Base-by-base conservation (phyloP, 371 early-diverging fungal species). In the Syncephalastrum sp. region DNA sequence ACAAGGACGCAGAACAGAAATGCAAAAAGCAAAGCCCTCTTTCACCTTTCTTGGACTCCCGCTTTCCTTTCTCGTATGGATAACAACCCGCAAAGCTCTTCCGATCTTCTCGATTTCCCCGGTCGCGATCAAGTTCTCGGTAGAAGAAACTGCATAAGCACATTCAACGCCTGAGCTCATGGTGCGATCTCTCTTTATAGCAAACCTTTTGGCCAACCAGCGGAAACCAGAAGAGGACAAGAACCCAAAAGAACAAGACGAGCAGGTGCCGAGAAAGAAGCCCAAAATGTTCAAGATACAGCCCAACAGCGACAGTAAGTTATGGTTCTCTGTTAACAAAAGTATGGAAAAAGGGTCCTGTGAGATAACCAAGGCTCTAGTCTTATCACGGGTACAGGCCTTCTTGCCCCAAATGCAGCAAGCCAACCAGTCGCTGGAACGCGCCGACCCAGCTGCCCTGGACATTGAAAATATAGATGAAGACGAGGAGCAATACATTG, bases 401-500 rank as follows among this genome's bases (percentile, higher is more conserved):
- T 83, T 84, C 55, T 61, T 84, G 48, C 84, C 83, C 0, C 82
- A 84, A 63, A 56, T 84, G 5, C 74, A 82, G 41, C 57, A 61
- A 19, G 84, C 84, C n/a, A 84, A 84, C 56, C 63, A 70, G n/a
- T 53, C 74, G 21, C 67, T 84, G 4, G 52, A 70, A 23, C 24
- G 59, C 13, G 51, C 54, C 17, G 81, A 85, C 57, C 73, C 75
- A 1, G 52, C 62, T 8, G 65, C 70, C 46, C 45, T 82, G 7
- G 73, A 84, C 53, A 84, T 85, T 53, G 86, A 85, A 49, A 77
- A 86, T 50, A 68, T 85, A 3, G 38, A 33, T 10, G 66, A 69
- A 19, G 71, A 79, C 5, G 38, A 69, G 2, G 67, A 60, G 6
- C 86, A 79, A 63, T 85, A 83, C 53, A 85, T 85, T 47, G 85